Evolutionary conservation across 345 rosid species (phyloP), one percentile per base, ranked within the genome.

Genomic region (Iberis pinnata): DNA sequence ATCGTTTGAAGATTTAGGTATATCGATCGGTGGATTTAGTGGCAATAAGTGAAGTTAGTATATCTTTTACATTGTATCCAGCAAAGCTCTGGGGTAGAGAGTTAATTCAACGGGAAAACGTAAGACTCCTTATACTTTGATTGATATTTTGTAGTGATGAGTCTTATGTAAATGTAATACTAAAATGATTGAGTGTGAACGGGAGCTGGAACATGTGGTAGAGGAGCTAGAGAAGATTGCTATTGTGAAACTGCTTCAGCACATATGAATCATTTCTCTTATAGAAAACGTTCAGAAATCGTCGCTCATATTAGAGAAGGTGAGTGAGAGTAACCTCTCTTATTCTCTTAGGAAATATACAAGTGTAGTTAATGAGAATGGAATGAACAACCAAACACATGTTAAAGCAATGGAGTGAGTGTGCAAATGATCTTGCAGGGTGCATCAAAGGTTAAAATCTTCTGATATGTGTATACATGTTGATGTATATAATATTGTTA

Each of bases 371-470:
- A 38, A 40, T 47, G 53, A 1, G 36, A 18, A 40, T 46, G 55
- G 12, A 3, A 41, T 48, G 50, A 29, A 12, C 31, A 5, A 31
- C 55, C 15, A 57, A 70, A 43, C 80, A 89, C 93, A 89, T 60
- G 35, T 89, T 89, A 86, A 68, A 73, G 74, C 60, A 80, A 77
- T 38, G 86, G 89, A 29, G 93, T 86, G 58, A 89, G 83, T 46
- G 95, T 86, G 60, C 97, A 89, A 68, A 86, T 89, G 97, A 89
- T 86, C n/a, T n/a, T n/a, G n/a, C n/a, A n/a, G n/a, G n/a, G n/a
- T n/a, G n/a, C 97, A 51, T 89, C 97, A 6, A 89, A 89, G 97
- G 97, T 89, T 25, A 7, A 33, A 60, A 33, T 47, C 20, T 27
- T 6, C 13, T n/a, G 14, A 31, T 10, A 43, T 11, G 8, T 29